Evolutionary conservation across 2,329 filamentous ascomycete genomes (phyloP).

Genomic region (Taxawa tesnikishii): DNA sequence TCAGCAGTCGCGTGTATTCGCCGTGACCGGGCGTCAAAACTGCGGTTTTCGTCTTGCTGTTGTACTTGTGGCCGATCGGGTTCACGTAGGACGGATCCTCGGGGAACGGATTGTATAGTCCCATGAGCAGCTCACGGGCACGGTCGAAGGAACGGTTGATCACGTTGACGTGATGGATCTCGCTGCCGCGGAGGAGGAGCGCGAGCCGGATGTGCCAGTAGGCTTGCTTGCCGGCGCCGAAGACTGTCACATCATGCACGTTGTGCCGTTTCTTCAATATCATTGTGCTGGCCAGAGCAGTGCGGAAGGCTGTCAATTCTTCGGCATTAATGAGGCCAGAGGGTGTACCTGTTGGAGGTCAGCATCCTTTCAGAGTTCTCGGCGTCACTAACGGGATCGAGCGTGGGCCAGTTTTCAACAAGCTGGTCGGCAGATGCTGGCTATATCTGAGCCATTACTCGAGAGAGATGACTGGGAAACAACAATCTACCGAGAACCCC

Average conservation of each 20-base stretch:
- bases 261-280: slow-evolving; percentile 51
- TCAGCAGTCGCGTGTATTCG: slow-evolving; percentile 55
- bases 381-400: too few species aligned
- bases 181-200: slow-evolving; percentile 54
- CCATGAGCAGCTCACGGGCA: slow-evolving; percentile 38
- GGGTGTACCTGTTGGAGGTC: slow-evolving; percentile 37
- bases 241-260: slow-evolving; percentile 68
- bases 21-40: slow-evolving; percentile 58
- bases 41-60: slow-evolving; percentile 46
- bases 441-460: too few species aligned
- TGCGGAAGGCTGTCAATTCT: slow-evolving; percentile 58
- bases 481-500: too few species aligned
- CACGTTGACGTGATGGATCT: slow-evolving; percentile 70
- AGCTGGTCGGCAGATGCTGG: too few species aligned
- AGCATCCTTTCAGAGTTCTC: too few species aligned
- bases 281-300: slow-evolving; percentile 50
- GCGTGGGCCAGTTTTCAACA: too few species aligned
- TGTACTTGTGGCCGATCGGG: slow-evolving; percentile 22
- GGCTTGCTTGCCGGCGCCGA: slow-evolving; percentile 79
- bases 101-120: slow-evolving; percentile 38
- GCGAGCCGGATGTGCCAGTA: slow-evolving; percentile 90
- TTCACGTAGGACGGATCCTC: slow-evolving; percentile 21
- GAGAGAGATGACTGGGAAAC: too few species aligned
- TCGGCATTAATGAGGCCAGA: slow-evolving; percentile 54
- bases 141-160: slow-evolving; percentile 62